Percentiles rank a stretch among this genome's conserved stretches.
Conservation (phyloP, 2,329 filamentous ascomycete genomes). For the Coniella vitis region DNA sequence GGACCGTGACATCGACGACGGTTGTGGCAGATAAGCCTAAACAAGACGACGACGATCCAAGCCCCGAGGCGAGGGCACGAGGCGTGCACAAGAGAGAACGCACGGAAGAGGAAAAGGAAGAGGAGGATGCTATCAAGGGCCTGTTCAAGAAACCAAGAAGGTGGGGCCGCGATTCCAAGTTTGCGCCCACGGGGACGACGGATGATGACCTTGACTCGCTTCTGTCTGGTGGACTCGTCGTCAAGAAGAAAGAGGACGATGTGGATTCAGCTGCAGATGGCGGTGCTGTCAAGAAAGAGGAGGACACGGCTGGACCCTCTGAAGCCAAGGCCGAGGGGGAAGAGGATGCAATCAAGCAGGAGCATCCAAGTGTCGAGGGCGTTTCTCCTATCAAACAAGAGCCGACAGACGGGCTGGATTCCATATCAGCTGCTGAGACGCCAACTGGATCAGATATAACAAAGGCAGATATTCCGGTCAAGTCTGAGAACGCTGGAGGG, state of each 20-base stretch:
- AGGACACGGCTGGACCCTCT: conserved; percentile 13
- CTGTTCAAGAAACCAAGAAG: conserved; percentile 52
- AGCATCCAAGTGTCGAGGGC: conserved; percentile 24
- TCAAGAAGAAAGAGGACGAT: conserved; percentile 23
- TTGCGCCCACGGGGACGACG: conserved; percentile 37
- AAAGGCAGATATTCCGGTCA: conserved; percentile 16
- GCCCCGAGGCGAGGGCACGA: conserved; percentile 39
- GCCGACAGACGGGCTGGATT: conserved; percentile 22
- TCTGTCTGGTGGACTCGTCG: conserved; percentile 32
- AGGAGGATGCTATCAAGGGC: conserved; percentile 50
- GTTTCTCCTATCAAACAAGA: conserved; percentile 35
- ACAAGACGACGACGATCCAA: conserved; percentile 28
- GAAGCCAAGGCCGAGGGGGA: conserved; percentile 22
- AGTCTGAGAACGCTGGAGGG: conserved; percentile 22
- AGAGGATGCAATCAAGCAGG: conserved; percentile 31
- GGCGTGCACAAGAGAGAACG: conserved; percentile 58
- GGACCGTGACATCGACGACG: conserved; percentile 65
- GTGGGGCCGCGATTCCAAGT: conserved; percentile 49
- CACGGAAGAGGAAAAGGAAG: conserved; percentile 55
- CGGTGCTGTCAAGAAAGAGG: conserved; percentile 26
- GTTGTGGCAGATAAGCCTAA: conserved; percentile 37
- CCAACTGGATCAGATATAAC: conserved; percentile 10
- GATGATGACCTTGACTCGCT: conserved; percentile 55
- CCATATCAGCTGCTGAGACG: conserved; percentile 8
- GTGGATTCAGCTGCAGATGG: conserved; percentile 14